Evolutionary conservation across 805 yeast genomes (phyloP), one percentile per base, ranked within the genome.

Genomic region (Sporopachydermia lactativora): DNA sequence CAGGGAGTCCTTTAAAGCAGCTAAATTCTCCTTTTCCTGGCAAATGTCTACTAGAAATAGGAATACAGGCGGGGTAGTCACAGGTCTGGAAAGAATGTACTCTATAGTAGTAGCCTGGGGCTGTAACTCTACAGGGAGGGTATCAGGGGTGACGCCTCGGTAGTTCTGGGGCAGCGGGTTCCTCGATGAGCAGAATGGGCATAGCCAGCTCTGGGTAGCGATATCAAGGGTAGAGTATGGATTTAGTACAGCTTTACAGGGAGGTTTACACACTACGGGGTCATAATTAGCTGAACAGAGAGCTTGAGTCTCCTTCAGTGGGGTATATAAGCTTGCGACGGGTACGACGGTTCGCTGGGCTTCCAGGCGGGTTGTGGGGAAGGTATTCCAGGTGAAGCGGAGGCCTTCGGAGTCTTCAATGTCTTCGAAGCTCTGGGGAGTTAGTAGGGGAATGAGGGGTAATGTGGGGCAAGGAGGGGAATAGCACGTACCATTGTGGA

Each of bases 281-380:
- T 88, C 95, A 60, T 88, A 85, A 51, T 73, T 73, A 42, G 89
- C 86, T 40, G 82, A 62, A n/a, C 83, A 78, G 46, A 85, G 65
- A 47, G 79, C 88, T 45, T 79, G 81, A 49, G 82, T 73, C 43
- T 74, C 75, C 52, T 84, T 76, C 51, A 92, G 70, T 5, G 99
- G 99, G n/a, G 97, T 88, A 66, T 86, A 92, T 46, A 92, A 64
- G 42, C 95, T 80, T 35, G 96, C 95, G 31, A 92, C 77, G 8
- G 99, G 98, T 24, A 92, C 86, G 15, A 89, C 92, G 53, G 86
- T 81, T 50, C 92, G 81, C 51, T 79, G 78, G 15, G 95, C 89
- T 59, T 92, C 97, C 35, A 76, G 74, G 50, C 86, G 76, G 34
- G 95, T 79, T 35, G 82, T 76, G 18, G 99, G 98, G 52, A 89